Evolutionary conservation across 176 grass and related monocot species (phyloP).

Genomic region (Saccharum officinarum): DNA sequence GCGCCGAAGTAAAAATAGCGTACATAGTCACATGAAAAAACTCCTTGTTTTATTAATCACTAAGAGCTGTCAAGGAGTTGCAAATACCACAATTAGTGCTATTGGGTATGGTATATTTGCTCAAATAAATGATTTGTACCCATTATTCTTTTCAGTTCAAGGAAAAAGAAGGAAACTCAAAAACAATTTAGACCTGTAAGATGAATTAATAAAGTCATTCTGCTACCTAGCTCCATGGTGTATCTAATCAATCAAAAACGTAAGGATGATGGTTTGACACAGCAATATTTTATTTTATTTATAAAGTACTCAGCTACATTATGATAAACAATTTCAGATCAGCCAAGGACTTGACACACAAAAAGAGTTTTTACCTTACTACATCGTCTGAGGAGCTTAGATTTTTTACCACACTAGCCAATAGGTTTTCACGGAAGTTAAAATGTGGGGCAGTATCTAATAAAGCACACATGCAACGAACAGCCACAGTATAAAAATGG

Average conservation of each 20-base stretch:
- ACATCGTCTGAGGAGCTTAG: slow-evolving; percentile 85
- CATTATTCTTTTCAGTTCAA: neutral
- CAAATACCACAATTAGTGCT: neutral
- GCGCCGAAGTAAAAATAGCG: neutral
- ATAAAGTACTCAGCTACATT: neutral
- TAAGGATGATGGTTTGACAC: neutral
- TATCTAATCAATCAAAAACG: neutral
- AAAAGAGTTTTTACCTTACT: slow-evolving; percentile 50
- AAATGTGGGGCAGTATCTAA: slow-evolving; percentile 87
- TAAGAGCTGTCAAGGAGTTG: neutral
- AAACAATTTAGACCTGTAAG: neutral
- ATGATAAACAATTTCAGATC: neutral
- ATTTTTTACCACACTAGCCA: slow-evolving; percentile 73
- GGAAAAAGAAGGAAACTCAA: neutral
- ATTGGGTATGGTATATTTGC: neutral
- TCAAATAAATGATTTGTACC: neutral
- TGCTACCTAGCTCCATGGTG: neutral
- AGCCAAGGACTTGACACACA: neutral
- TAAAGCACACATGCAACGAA: slow-evolving; percentile 83
- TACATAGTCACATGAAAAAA: neutral
- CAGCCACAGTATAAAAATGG: slow-evolving; percentile 51
- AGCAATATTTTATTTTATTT: neutral
- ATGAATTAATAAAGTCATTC: neutral
- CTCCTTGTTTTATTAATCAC: neutral
- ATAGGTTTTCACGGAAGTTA: slow-evolving; percentile 80